phyloP scores from a whole-genome alignment of 176 grass and related monocot genomes.

The Stipa capillata region DNA sequence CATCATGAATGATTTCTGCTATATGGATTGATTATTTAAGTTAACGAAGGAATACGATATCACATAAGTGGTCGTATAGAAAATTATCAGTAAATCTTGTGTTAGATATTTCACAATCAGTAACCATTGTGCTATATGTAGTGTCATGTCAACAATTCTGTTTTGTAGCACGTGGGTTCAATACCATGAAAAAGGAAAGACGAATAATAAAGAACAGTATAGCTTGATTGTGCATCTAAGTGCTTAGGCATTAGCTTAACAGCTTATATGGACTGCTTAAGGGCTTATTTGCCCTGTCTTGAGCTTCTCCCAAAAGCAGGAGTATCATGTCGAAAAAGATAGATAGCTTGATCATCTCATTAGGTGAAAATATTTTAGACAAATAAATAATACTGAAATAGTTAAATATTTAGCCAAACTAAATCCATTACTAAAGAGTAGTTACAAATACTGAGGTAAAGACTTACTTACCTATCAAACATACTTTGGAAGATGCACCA shows the following conservation, averaged over 20 bases:
- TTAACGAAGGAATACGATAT: too few relatives aligned
- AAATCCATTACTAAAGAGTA: neutral
- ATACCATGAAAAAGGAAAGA: neutral
- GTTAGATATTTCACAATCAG: neutral
- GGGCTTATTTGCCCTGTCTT: neutral
- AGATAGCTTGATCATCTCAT: neutral
- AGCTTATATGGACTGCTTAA: neutral
- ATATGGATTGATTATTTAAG: too few relatives aligned
- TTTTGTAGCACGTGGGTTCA: neutral
- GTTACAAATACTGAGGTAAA: constrained; percentile 3
- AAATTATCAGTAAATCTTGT: neutral
- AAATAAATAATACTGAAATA: neutral
- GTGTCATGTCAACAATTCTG: neutral
- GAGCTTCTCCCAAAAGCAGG: neutral
- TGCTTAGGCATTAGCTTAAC: neutral
- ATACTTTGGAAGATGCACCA: constrained; percentile 99
- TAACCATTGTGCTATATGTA: neutral
- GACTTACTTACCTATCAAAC: constrained; percentile 80
- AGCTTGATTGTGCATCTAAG: neutral
- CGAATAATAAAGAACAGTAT: neutral
- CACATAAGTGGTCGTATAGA: neutral
- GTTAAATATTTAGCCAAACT: neutral
- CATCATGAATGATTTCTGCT: neutral
- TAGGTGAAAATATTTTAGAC: neutral
- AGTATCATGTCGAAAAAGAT: neutral